Evolutionary conservation across 2,329 filamentous ascomycete species (phyloP).

Genomic region (Pseudopyrenochaeta lycopersici): DNA sequence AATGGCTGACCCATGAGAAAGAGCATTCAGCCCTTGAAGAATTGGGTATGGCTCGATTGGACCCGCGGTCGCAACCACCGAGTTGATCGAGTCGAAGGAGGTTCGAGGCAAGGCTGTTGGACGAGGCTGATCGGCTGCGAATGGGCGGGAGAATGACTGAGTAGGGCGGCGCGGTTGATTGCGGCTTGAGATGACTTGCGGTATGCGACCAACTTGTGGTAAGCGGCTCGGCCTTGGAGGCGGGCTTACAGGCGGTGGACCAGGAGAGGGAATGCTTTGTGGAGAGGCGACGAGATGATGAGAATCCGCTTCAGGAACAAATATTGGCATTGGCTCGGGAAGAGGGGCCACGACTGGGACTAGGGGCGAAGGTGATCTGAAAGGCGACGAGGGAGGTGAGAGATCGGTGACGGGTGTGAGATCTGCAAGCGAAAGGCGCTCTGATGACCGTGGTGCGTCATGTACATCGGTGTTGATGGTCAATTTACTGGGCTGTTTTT

Average conservation of each 20-base stretch:
- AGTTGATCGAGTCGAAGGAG: constrained; percentile 42
- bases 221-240: constrained; percentile 69
- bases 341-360: constrained; percentile 1
- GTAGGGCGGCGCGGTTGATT: constrained; percentile 72
- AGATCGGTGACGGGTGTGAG: constrained; percentile 46
- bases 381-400: constrained; percentile 41
- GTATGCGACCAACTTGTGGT: constrained; percentile 85
- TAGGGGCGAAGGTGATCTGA: constrained; percentile 24
- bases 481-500: constrained; percentile 24
- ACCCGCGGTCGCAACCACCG: constrained; percentile 37
- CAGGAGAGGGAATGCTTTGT: constrained; percentile 32
- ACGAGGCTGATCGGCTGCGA: constrained; percentile 60
- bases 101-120: constrained; percentile 43
- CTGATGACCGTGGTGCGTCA: constrained; percentile 8
- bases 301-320: constrained; percentile 1
- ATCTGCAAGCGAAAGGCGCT: constrained; percentile 32
- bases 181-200: constrained; percentile 75
- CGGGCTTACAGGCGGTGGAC: constrained; percentile 33
- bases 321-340: not conserved
- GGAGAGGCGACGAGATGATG: constrained; percentile 11
- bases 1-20: constrained; percentile 50
- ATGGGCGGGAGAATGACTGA: constrained; percentile 87
- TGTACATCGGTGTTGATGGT: constrained; percentile 32
- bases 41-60: constrained; percentile 46
- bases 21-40: constrained; percentile 43